These are phyloP conservation scores for Blepharisma japonicum DNA, from an alignment of 73 alveolate genomes.

Conservation along the genomic window DNA sequence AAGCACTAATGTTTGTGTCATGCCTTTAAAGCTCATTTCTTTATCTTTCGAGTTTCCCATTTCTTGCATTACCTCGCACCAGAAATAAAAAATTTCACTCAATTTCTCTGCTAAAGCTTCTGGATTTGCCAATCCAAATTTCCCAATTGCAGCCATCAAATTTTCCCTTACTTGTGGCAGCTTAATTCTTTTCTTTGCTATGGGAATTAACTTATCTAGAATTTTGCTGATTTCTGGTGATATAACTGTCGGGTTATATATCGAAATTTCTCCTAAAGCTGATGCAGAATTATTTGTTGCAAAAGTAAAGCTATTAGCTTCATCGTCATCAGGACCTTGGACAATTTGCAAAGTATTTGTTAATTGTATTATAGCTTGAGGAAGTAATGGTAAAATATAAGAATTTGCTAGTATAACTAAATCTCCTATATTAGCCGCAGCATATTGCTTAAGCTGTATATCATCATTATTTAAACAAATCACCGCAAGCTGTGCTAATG, in stretches of 20 bases:
- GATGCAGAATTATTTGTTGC: conserved; percentile 20
- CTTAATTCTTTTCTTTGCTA: not conserved
- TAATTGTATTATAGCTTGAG: not conserved
- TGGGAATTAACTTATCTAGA: not conserved
- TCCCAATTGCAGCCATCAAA: not conserved
- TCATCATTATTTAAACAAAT: not conserved
- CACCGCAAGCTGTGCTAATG: not conserved
- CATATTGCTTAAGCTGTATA: not conserved
- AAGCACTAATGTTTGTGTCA: not conserved
- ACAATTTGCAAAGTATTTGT: not conserved
- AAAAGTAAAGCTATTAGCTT: not conserved
- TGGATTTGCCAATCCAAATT: conserved; percentile 5
- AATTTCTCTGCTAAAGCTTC: not conserved
- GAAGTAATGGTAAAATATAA: not conserved
- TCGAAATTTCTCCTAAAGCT: not conserved
- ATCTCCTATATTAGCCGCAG: conserved; percentile 13
- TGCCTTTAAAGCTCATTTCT: conserved; percentile 1
- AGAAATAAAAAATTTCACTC: not conserved
- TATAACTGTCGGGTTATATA: not conserved
- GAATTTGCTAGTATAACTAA: not conserved
- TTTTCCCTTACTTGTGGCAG: not conserved
- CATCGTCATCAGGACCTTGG: not conserved
- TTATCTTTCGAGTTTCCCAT: not conserved
- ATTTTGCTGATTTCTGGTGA: not conserved
- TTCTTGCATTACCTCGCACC: not conserved